Base-by-base conservation (phyloP, 2,329 filamentous ascomycete species). In the Fusarium piperis region DNA sequence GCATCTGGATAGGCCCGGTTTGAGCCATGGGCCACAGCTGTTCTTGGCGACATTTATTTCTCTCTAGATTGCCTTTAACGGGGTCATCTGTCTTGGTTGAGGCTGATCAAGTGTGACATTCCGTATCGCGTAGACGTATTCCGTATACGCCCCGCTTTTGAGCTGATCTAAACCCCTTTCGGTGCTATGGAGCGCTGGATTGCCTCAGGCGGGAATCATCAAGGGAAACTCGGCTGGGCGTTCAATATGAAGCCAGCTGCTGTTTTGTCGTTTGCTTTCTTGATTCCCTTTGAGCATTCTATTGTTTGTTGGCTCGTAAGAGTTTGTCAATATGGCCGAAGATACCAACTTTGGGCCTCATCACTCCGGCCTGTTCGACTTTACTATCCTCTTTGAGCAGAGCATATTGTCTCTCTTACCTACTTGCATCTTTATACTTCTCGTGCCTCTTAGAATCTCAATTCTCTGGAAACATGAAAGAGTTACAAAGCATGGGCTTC, bases 321-420 rank as follows among this genome's bases (percentile, higher is more conserved):
- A 32, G 15, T 10, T 15, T n/a, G 32, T 38, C 11, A 6, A 32
- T 15, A n/a, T 6, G 39, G 75, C 74, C 65, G 28, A 46, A 2
- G 75, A 74, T 12, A 63, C 76, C 28, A 3, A 52, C 0, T 78
- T 79, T 18, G 78, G 78, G 6, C 78, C 78, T 11, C 67, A 70
- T 33, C 38, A 73, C 30, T 41, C 35, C 2, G 78, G 74, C 4
- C 36, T 67, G 28, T 79, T 79, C 16, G 78, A 80, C 38, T 80
- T 80, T 11, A 79, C 77, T 0, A 59, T 80, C 9, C 67, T 78
- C 10, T 80, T 79, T 52, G 77, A 80, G 16, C 77, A 80, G 39
- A 75, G 74, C 58, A 75, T 80, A 5, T 33, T 80, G 5, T 80
- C 77, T 12, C 64, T 79, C 5, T 59, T 78, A 4, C 77, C 77